Evolutionary conservation across 1,139 yeast species (phyloP).

Genomic region (Protomyces gravidus): DNA sequence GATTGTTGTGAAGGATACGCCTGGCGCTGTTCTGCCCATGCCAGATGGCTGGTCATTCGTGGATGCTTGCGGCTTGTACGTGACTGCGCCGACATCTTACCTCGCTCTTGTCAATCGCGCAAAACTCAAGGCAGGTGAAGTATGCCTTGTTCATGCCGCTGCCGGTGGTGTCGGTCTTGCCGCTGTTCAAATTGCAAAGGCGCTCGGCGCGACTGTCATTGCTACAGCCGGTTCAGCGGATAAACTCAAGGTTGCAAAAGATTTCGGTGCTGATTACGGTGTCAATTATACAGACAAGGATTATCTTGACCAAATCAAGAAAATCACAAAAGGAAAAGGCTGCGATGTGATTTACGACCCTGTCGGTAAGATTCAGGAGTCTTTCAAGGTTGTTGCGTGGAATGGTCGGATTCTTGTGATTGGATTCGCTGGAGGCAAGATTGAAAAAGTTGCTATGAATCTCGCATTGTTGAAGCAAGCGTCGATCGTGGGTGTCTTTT

Average conservation of each 20-base stretch:
- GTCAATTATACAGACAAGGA: conserved; percentile 30
- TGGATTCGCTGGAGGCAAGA: conserved; percentile 32
- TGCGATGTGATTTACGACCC: conserved; percentile 32
- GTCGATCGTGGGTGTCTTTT: conserved; percentile 31
- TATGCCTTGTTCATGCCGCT: conserved; percentile 43
- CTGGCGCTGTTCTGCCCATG: conserved; percentile 22
- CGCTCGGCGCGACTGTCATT: conserved; percentile 46
- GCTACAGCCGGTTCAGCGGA: conserved; percentile 40
- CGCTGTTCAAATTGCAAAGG: conserved; percentile 48
- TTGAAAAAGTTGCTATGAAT: conserved; percentile 31
- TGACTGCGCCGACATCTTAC: conserved; percentile 35
- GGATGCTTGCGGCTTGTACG: conserved; percentile 27
- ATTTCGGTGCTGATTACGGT: conserved; percentile 31
- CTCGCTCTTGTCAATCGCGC: conserved; percentile 52
- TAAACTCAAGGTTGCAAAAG: conserved; percentile 34
- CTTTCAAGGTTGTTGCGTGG: conserved; percentile 32
- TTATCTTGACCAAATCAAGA: conserved; percentile 31
- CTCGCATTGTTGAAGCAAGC: conserved; percentile 30
- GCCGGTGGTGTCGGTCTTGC: conserved; percentile 51
- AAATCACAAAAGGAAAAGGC: conserved; percentile 26
- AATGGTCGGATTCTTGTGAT: conserved; percentile 31
- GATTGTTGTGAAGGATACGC: conserved; percentile 13
- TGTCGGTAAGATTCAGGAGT: conserved; percentile 30
- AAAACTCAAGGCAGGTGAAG: conserved; percentile 46
- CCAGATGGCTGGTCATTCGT: conserved; percentile 26